These are phyloP conservation scores for Polytrichum formosum DNA, from an alignment of 225 moss, liverwort and hornwort species.

Conservation along the genomic window DNA sequence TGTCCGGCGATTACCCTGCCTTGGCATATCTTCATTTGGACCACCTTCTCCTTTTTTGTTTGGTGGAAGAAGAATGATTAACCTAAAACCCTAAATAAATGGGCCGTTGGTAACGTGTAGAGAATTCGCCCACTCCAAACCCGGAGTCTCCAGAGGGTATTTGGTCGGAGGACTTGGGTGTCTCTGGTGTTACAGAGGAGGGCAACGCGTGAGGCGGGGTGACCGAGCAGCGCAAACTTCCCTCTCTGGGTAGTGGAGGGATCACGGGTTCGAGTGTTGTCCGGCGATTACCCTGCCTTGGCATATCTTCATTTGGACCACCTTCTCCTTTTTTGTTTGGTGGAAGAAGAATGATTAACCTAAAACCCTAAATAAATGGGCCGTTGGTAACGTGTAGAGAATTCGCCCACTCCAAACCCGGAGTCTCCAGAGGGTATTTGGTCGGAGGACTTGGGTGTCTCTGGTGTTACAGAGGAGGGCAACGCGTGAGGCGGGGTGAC, in stretches of 20 bases:
- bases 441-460: constrained; percentile 1
- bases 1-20: constrained; percentile 14
- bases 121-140: constrained; percentile 20
- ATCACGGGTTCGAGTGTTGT: constrained; percentile 25
- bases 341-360: no score
- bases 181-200: constrained; percentile 4
- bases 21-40: not conserved
- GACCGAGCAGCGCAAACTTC: not conserved
- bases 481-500: constrained; percentile 37
- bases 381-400: constrained; percentile 6
- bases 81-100: no score
- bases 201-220: constrained; percentile 39
- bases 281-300: constrained; percentile 15
- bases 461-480: constrained; percentile 13
- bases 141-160: constrained; percentile 3
- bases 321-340: not conserved
- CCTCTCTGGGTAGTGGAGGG: constrained; percentile 35
- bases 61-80: no score
- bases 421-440: not conserved
- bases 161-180: not conserved
- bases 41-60: not conserved
- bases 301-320: not conserved
- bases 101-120: constrained; percentile 13
- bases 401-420: constrained; percentile 21
- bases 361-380: no score